Evolutionary conservation across 1,284 basidiomycete genomes (phyloP), one percentile per base, ranked within the genome.

Genomic region (Ustilago hordei): DNA sequence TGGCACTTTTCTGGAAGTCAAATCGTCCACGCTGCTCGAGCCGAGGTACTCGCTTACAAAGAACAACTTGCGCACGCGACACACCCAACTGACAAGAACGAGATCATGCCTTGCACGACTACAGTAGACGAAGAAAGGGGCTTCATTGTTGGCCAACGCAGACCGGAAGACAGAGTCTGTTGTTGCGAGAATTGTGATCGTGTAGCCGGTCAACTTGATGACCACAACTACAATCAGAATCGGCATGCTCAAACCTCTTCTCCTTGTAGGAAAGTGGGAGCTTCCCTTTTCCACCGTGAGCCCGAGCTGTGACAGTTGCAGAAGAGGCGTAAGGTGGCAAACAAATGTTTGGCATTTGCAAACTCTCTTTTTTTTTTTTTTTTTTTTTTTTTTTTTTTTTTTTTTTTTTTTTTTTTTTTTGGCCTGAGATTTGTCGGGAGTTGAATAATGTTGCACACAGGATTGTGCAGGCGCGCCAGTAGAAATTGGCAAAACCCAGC

Each of bases 1-100:
- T 39, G 11, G 9, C 38, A 39, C 13, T 41, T 28, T 3, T 17
- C 11, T 23, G 31, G 57, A 47, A 58, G 52, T 48, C 55, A 45
- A 28, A 54, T 36, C 34, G 7, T 52, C 64, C 59, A 71, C 56
- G 63, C 63, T 59, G 56, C 63, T 60, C 55, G 43, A 72, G 56
- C 56, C 64, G 60, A 72, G 64, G 55, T 62, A 4, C 55, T 63
- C 50, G 59, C 59, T 60, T 52, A 53, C 34, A 32, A 35, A 47
- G 2, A 28, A 47, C 43, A 47, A 47, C 11, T 50, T 13, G 50
- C 56, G 56, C 59, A 60, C 59, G 59, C 47, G 59, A 38, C 36
- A 41, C 32, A 31, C 17, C 12, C 38, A 38, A 17, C 3, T 48
- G n/a, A 23, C n/a, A 48, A 45, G 19, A 48, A 23, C 19, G 23